phyloP scores from a whole-genome alignment of 495 filamentous ascomycete species.

The Penicillium pancosmium region DNA sequence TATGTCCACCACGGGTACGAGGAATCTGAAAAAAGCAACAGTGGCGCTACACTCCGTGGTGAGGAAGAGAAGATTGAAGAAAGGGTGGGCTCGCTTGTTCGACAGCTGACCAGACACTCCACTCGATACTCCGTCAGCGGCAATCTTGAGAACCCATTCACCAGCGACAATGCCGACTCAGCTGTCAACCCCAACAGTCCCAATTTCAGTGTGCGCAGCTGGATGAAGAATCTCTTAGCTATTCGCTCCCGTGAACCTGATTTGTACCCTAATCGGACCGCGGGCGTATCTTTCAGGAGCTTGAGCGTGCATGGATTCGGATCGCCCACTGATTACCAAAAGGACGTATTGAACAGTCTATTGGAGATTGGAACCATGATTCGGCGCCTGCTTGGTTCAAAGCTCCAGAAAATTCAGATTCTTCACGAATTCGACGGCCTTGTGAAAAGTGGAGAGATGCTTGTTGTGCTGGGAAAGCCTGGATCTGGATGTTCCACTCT shows the following conservation, averaged over 20 bases:
- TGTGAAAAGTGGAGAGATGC: constrained; percentile 68
- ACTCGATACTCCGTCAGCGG: neutral
- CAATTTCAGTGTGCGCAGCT: neutral
- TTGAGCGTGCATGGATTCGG: constrained; percentile 8
- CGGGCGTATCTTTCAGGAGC: constrained; percentile 3
- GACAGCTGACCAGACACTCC: neutral
- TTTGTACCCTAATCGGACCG: constrained; percentile 4
- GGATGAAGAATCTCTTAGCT: neutral
- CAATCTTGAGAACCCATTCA: neutral
- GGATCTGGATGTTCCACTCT: constrained; percentile 66
- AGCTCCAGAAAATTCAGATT: constrained; percentile 36
- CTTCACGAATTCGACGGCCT: constrained; percentile 68
- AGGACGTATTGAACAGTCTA: neutral
- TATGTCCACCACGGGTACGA: neutral
- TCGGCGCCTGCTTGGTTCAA: neutral
- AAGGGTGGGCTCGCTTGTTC: neutral
- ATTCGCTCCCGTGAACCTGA: neutral
- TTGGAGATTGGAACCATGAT: neutral
- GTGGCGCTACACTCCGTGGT: neutral
- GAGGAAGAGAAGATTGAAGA: neutral
- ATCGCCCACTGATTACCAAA: constrained; percentile 9
- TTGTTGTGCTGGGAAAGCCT: constrained; percentile 72
- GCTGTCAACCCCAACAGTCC: neutral
- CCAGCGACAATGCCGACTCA: neutral
- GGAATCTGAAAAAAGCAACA: neutral